Evolutionary conservation across 257 asterid genomes (phyloP).

Genomic region (Leptodermis oblonga): DNA sequence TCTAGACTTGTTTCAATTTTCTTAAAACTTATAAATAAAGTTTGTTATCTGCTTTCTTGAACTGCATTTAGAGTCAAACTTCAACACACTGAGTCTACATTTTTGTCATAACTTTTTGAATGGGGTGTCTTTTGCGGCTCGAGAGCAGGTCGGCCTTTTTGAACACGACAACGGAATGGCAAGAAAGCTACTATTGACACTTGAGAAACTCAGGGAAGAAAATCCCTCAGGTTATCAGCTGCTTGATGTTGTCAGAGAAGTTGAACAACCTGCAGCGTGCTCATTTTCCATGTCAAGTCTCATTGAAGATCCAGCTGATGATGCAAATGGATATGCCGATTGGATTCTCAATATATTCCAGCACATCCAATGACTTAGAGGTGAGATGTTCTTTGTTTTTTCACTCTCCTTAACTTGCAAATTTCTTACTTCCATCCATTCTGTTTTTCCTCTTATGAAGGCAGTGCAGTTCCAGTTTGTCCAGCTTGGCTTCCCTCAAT

Average conservation of each 20-base stretch:
- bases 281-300: constrained; percentile 51
- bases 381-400: neutral
- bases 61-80: no score
- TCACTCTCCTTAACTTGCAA: neutral
- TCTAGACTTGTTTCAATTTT: neutral
- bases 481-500: no score
- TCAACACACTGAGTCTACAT: neutral
- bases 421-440: neutral
- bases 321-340: constrained; percentile 62
- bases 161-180: constrained; percentile 53
- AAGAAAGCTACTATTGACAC: constrained; percentile 51
- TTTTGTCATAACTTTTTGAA: no score
- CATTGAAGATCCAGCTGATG: constrained; percentile 66
- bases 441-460: neutral
- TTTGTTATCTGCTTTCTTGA: neutral
- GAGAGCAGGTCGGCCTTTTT: constrained; percentile 49
- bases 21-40: neutral
- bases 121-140: constrained; percentile 5
- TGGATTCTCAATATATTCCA: constrained; percentile 70
- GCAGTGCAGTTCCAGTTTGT: neutral
- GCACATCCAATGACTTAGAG: constrained; percentile 53
- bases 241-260: constrained; percentile 77
- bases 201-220: constrained; percentile 46
- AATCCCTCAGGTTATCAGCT: constrained; percentile 61
- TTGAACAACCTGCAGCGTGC: constrained; percentile 76